Conservation (phyloP, 2,329 filamentous ascomycete genomes). For the Cladophialophora carrionii region DNA sequence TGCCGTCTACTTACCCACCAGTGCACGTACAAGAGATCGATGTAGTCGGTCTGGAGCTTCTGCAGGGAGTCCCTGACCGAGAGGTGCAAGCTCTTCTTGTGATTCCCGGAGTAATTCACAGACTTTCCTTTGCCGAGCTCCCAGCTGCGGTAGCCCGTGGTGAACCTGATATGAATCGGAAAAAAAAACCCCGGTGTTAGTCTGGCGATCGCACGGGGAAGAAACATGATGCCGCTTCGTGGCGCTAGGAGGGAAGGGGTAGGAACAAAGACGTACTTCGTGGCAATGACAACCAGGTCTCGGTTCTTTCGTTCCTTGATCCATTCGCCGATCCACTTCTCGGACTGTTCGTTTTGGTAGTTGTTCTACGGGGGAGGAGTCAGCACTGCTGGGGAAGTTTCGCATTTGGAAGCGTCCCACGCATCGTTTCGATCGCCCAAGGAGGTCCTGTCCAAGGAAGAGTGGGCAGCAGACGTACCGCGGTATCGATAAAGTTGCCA, state of each 20-base stretch:
- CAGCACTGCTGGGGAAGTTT: background rate
- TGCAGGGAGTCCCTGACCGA: slow-evolving; percentile 42
- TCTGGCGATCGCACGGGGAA: background rate
- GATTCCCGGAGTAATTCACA: slow-evolving; percentile 50
- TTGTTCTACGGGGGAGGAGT: slow-evolving; percentile 54
- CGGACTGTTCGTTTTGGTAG: slow-evolving; percentile 67
- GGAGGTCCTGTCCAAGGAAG: background rate
- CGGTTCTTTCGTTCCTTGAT: slow-evolving; percentile 60
- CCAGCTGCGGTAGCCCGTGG: slow-evolving; percentile 57
- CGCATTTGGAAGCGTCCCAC: background rate
- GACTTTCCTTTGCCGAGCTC: slow-evolving; percentile 46
- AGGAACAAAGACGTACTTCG: slow-evolving; percentile 65
- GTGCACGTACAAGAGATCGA: slow-evolving; percentile 45
- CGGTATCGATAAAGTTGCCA: slow-evolving; percentile 75
- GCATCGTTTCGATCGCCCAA: background rate
- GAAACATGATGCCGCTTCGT: background rate
- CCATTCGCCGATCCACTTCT: slow-evolving; percentile 68
- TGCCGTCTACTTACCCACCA: slow-evolving; percentile 57
- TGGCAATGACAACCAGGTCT: slow-evolving; percentile 71
- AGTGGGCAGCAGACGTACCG: slow-evolving; percentile 35
- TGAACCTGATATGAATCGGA: slow-evolving; percentile 59
- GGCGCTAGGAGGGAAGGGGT: too few species aligned
- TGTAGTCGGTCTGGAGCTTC: slow-evolving; percentile 44
- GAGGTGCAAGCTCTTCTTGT: slow-evolving; percentile 41
- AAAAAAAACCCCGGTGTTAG: background rate